Evolutionary conservation across 2,329 filamentous ascomycete genomes (phyloP).

Genomic region (Microdochium paspali): DNA sequence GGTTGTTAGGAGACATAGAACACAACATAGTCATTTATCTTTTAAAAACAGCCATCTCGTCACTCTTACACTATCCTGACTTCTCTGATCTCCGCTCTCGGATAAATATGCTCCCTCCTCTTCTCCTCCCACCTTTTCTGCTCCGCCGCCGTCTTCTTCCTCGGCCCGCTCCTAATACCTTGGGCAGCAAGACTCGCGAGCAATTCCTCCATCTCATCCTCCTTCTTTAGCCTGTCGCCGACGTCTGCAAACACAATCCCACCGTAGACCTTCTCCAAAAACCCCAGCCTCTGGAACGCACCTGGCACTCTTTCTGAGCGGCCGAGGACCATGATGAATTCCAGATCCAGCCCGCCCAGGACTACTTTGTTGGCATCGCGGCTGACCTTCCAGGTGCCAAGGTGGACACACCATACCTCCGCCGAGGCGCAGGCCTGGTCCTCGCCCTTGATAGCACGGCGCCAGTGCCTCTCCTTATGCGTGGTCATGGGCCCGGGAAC

Average conservation of each 20-base stretch:
- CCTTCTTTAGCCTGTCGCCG: background rate
- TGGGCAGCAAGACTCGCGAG: background rate
- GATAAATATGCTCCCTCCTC: too few species aligned
- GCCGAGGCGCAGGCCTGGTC: background rate
- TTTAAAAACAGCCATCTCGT: too few species aligned
- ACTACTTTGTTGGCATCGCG: background rate
- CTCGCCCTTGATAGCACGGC: background rate
- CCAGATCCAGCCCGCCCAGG: background rate
- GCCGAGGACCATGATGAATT: background rate
- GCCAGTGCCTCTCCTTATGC: background rate
- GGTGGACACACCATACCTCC: background rate
- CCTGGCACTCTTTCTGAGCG: background rate
- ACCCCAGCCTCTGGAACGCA: background rate
- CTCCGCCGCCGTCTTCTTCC: background rate
- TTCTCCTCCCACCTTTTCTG: background rate
- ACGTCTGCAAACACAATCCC: background rate
- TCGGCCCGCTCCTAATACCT: background rate
- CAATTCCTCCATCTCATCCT: background rate
- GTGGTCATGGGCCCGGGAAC: too few species aligned
- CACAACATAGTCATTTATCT: too few species aligned
- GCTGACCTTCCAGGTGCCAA: background rate
- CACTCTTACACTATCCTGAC: too few species aligned
- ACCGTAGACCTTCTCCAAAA: background rate
- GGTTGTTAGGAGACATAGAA: too few species aligned
- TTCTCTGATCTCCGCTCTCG: too few species aligned